phyloP scores from a whole-genome alignment of 2,329 filamentous ascomycete genomes.

The Claviceps sp. region DNA sequence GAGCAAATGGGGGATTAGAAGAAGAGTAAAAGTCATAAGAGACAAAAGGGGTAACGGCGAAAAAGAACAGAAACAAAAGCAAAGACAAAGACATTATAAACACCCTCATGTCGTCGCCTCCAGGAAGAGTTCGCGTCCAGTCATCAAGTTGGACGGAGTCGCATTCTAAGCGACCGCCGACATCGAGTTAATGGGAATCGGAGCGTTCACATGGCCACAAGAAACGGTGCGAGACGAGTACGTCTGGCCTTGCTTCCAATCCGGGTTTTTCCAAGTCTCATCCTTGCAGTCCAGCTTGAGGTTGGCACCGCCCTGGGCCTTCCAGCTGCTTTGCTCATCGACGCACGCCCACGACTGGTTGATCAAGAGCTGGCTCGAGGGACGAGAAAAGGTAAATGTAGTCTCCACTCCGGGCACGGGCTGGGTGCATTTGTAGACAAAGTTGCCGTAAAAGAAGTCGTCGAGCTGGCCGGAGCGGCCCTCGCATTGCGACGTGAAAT shows the following conservation, averaged over 20 bases:
- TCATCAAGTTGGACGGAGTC: not conserved
- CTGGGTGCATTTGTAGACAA: conserved; percentile 28
- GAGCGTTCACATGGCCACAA: conserved; percentile 15
- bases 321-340: conserved; percentile 22
- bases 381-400: conserved; percentile 30
- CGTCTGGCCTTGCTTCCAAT: conserved; percentile 19
- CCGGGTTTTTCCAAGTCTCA: conserved; percentile 14
- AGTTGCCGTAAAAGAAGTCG: conserved; percentile 37
- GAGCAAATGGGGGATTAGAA: not conserved
- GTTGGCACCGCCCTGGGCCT: conserved; percentile 13
- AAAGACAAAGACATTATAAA: not conserved
- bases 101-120: not conserved
- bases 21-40: not conserved
- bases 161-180: conserved; percentile 12
- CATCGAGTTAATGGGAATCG: conserved; percentile 15
- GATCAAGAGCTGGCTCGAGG: conserved; percentile 22
- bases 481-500: conserved; percentile 24
- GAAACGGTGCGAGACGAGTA: conserved; percentile 17
- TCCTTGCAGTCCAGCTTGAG: conserved; percentile 19
- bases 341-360: conserved; percentile 37
- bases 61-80: not conserved
- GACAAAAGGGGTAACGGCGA: not conserved
- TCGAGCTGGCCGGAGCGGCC: conserved; percentile 27
- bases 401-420: conserved; percentile 15
- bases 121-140: not conserved